These are phyloP conservation scores for Diplotaxis tenuifolia DNA, from an alignment of 345 rosid species.

Conservation along the genomic window DNA sequence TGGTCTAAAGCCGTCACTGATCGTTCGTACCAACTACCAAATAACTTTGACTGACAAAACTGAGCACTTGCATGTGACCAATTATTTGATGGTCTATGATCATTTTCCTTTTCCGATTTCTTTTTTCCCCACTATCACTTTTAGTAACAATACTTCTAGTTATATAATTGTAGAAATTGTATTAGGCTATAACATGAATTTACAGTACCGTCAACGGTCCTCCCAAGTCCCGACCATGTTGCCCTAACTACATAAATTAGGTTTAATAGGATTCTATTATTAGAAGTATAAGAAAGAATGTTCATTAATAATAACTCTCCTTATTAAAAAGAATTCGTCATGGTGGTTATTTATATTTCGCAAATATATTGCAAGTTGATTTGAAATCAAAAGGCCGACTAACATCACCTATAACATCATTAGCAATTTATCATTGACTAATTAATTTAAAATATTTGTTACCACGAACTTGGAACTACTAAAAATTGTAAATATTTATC, in stretches of 20 bases:
- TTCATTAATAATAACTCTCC: background rate
- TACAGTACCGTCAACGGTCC: background rate
- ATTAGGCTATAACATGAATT: background rate
- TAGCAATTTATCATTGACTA: too few species aligned
- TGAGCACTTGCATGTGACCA: background rate
- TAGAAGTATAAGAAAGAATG: background rate
- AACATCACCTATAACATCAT: too few species aligned
- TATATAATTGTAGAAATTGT: background rate
- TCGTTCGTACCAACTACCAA: background rate
- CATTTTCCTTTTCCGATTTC: background rate
- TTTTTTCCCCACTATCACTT: background rate
- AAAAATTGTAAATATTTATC: too few species aligned
- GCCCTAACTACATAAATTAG: background rate
- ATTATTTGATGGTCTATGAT: background rate
- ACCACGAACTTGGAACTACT: too few species aligned
- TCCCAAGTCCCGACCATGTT: background rate
- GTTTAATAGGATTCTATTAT: constrained; percentile 16
- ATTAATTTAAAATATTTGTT: too few species aligned
- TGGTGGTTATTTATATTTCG: too few species aligned
- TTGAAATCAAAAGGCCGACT: too few species aligned
- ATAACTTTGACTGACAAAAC: background rate
- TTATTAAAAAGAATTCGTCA: too few species aligned
- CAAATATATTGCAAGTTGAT: too few species aligned
- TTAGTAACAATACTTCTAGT: background rate
- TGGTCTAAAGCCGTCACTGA: too few species aligned